Conservation (phyloP, 192 early-diverging fungal genomes). For the Dimargaris xerosporica region DNA sequence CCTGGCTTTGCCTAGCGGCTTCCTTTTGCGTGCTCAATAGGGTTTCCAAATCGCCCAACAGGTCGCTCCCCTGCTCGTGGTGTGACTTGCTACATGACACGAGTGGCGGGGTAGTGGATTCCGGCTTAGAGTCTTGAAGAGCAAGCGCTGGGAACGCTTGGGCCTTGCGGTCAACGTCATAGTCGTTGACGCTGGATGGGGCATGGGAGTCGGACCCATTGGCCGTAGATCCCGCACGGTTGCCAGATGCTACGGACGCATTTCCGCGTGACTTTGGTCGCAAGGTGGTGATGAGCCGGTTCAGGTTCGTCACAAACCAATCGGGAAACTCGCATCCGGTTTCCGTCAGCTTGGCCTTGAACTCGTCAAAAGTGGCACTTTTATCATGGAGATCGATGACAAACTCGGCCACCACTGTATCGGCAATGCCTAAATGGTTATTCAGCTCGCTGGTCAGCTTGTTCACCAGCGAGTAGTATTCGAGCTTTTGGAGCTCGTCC, state of each 20-base stretch:
- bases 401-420: conserved; percentile 85
- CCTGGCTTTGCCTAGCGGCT: conserved; percentile 22
- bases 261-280: conserved; percentile 32
- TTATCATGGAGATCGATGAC: conserved; percentile 73
- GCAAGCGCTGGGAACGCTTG: conserved; percentile 68
- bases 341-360: conserved; percentile 49
- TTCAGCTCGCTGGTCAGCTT: conserved; percentile 82
- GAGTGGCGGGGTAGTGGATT: no score
- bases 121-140: neutral
- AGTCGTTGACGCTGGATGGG: conserved; percentile 19
- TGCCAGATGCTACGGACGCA: neutral
- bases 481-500: conserved; percentile 60
- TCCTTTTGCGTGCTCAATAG: conserved; percentile 21
- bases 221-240: neutral
- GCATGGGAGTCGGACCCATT: conserved; percentile 6
- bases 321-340: conserved; percentile 72
- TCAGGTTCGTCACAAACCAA: conserved; percentile 63
- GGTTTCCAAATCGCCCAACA: neutral
- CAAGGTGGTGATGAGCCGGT: conserved; percentile 80
- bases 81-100: no score
- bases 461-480: conserved; percentile 74
- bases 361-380: conserved; percentile 39
- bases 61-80: neutral
- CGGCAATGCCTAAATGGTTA: conserved; percentile 83
- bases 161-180: conserved; percentile 37